These are phyloP conservation scores for Penicillium fuscoglaucum DNA, from an alignment of 2,329 filamentous ascomycete genomes.

Conservation along the genomic window DNA sequence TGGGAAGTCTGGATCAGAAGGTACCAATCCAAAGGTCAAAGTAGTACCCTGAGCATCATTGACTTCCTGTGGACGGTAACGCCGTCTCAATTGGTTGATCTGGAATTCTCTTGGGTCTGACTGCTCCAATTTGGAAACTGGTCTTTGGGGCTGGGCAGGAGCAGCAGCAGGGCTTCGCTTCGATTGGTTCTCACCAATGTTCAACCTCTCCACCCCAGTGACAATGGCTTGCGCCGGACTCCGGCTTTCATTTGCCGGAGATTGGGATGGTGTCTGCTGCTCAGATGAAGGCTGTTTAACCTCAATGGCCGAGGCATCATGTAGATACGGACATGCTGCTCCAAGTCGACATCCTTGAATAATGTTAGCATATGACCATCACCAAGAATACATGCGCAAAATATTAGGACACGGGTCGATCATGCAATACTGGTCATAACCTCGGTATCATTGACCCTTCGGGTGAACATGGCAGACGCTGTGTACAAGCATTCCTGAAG, in stretches of 20 bases:
- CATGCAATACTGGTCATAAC: background rate
- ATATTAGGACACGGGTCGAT: background rate
- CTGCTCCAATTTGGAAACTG: conserved; percentile 63
- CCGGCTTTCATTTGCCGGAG: conserved; percentile 8
- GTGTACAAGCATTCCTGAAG: conserved; percentile 3
- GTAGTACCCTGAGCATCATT: conserved; percentile 54
- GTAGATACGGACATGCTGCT: conserved; percentile 52
- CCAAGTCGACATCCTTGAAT: conserved; percentile 54
- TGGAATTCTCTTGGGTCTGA: conserved; percentile 73
- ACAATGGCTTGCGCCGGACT: conserved; percentile 13
- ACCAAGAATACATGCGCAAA: background rate
- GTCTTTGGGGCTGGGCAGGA: conserved; percentile 55
- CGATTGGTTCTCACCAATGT: conserved; percentile 27
- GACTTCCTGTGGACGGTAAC: conserved; percentile 58
- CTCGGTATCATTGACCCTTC: conserved; percentile 4
- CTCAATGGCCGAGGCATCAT: conserved; percentile 38
- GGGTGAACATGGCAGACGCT: background rate
- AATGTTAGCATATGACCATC: conserved; percentile 22
- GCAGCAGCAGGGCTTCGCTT: conserved; percentile 42
- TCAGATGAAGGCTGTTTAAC: conserved; percentile 18
- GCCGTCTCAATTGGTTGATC: conserved; percentile 67
- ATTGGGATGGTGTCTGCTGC: conserved; percentile 16
- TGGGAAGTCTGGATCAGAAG: conserved; percentile 81
- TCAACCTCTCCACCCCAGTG: conserved; percentile 21
- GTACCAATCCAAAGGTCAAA: conserved; percentile 64